Percentiles rank a stretch among this genome's conserved stretches.
Conservation (phyloP, 1,284 basidiomycete species). For the Phylloporus sp. region DNA sequence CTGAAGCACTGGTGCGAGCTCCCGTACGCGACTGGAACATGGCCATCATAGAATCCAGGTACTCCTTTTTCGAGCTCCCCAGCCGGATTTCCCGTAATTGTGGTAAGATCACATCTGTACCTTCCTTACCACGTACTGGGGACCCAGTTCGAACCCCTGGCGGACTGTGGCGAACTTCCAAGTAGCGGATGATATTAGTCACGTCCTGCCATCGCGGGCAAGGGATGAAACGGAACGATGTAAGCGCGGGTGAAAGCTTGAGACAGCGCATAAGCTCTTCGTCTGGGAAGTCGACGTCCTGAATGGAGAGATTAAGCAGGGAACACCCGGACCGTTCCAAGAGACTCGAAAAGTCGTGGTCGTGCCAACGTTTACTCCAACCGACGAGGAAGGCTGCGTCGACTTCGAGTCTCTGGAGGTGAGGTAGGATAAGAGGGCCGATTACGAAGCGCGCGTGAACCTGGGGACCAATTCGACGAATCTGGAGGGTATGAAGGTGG, state of each 20-base stretch:
- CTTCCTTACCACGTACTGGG: no score
- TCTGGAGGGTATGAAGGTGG: slow-evolving; percentile 17
- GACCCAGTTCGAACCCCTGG: no score
- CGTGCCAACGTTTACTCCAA: slow-evolving; percentile 7
- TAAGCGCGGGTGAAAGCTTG: slow-evolving; percentile 12
- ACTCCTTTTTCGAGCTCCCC: slow-evolving; percentile 22
- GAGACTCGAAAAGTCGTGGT: slow-evolving; percentile 19
- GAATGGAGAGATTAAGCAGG: slow-evolving; percentile 21
- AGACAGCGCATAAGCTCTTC: slow-evolving; percentile 29
- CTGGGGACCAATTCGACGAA: slow-evolving; percentile 10
- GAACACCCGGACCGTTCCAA: slow-evolving; percentile 10
- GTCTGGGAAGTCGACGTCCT: slow-evolving; percentile 22
- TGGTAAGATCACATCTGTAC: slow-evolving; percentile 1
- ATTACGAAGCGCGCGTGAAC: slow-evolving; percentile 5
- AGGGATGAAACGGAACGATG: slow-evolving; percentile 22
- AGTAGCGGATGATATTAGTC: slow-evolving; percentile 14
- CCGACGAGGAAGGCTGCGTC: slow-evolving; percentile 2
- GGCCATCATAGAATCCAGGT: slow-evolving; percentile 9
- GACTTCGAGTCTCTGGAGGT: slow-evolving; percentile 22
- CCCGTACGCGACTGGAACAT: slow-evolving; percentile 19
- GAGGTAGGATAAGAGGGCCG: slow-evolving; percentile 21
- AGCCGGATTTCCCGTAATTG: slow-evolving; percentile 23
- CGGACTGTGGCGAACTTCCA: no score
- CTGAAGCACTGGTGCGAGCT: neutral
- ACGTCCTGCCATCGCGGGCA: slow-evolving; percentile 19